Base-by-base conservation (phyloP, 1,284 basidiomycete genomes). In the Lignosus rhinocerotis region DNA sequence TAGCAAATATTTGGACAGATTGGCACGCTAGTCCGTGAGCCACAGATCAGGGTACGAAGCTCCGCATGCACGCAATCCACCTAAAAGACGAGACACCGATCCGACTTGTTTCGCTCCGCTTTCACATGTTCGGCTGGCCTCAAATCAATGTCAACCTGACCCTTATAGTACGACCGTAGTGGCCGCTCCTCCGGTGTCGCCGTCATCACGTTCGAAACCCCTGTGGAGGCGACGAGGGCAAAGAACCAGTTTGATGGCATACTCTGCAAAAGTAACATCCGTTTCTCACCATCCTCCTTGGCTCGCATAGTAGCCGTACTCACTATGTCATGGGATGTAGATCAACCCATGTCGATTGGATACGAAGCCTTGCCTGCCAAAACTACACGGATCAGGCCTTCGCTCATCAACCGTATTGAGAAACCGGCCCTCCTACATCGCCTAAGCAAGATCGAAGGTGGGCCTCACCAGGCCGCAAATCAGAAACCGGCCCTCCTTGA, bases 1-100 rank as follows among this genome's bases (percentile, higher is more conserved):
- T 67, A 96, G 94, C 80, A 82, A 73, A 94, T 98, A 67, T 98
- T 98, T 80, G 88, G 90, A 66, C 87, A 93, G 74, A 89, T 94
- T 73, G 96, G 95, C 77, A 93, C 92, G 75, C 87, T 98, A 72
- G 84, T 91, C 70, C 87, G 91, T 76, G 92, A 94, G 78, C 94
- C 95, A 76, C 80, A 86, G 75, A 96, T 98, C 78, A 93, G 90
- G 88, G 95, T 98, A 92, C 86, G 90, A 84, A 76, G 70, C 69
- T 77, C 75, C 71, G 74, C 76, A 75, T 84, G 79, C 83, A 79
- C 81, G 80, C 77, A 77, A 74, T 81, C 78, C 77, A 75, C 80
- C 76, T 82, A 72, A 81, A 65, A 64, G 56, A 64, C 62, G 62
- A 71, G 70, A 81, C 69, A 68, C 69, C 70, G 71, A 73, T 73